Percentiles rank a stretch among this genome's conserved stretches.
Conservation (phyloP, 768 basidiomycete species). For the Pulveroboletus sp. region DNA sequence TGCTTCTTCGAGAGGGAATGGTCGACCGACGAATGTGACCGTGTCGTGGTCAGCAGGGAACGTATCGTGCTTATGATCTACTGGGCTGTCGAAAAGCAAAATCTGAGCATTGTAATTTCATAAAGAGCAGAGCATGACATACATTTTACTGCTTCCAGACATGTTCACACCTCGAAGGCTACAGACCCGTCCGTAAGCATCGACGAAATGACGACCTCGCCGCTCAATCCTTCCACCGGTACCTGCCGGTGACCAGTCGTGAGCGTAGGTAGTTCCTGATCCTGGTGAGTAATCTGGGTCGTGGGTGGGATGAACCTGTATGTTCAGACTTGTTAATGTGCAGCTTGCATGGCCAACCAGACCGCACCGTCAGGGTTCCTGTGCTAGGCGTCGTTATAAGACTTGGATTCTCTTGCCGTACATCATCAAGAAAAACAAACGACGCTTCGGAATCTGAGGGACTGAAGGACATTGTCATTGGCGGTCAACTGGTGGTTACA, state of each 20-base stretch:
- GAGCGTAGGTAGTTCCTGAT: slow-evolving; percentile 52
- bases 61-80: slow-evolving; percentile 58
- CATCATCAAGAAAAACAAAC: slow-evolving; percentile 43
- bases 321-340: too few relatives aligned
- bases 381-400: background rate
- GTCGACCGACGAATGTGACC: slow-evolving; percentile 85
- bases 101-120: slow-evolving; percentile 19
- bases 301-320: slow-evolving; percentile 45
- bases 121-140: slow-evolving; percentile 2
- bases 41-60: slow-evolving; percentile 63
- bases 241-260: slow-evolving; percentile 62
- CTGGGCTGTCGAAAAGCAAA: slow-evolving; percentile 45
- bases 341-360: too few relatives aligned
- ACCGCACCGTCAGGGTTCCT: slow-evolving; percentile 8
- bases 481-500: too few relatives aligned
- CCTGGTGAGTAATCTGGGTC: slow-evolving; percentile 44
- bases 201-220: slow-evolving; percentile 79
- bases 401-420: background rate
- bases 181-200: slow-evolving; percentile 75
- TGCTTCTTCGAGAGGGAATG: slow-evolving; percentile 88
- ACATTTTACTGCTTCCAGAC: slow-evolving; percentile 81
- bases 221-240: slow-evolving; percentile 55
- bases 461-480: too few relatives aligned
- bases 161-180: slow-evolving; percentile 82
- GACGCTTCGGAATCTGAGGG: slow-evolving; percentile 41